Percentiles rank a stretch among this genome's conserved stretches.
Conservation (phyloP, 148 eudicot species). For the Vaccinium corymbosum region DNA sequence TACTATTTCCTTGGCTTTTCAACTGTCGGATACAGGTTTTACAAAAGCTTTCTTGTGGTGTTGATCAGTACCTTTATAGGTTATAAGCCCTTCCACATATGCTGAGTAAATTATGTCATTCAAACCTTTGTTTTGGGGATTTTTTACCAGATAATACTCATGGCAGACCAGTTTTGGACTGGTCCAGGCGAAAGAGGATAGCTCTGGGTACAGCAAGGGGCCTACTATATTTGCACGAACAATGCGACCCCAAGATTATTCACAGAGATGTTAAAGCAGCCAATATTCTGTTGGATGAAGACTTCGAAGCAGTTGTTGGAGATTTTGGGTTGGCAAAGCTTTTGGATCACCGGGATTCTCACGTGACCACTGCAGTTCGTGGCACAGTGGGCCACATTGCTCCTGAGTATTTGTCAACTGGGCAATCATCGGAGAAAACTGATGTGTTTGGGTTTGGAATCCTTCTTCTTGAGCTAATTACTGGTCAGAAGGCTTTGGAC, state of each 20-base stretch:
- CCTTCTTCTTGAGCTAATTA: constrained; percentile 84
- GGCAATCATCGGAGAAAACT: constrained; percentile 95
- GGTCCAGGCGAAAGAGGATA: constrained; percentile 77
- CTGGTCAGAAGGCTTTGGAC: constrained; percentile 84
- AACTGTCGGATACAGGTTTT: neutral
- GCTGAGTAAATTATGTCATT: neutral
- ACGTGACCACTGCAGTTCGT: constrained; percentile 89
- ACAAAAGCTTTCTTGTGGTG: neutral
- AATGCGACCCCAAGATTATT: constrained; percentile 86
- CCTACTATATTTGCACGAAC: constrained; percentile 79
- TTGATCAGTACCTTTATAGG: neutral
- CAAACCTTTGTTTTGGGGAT: too few relatives aligned
- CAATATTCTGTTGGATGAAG: constrained; percentile 83
- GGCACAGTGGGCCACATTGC: constrained; percentile 98
- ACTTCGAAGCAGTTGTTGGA: constrained; percentile 95
- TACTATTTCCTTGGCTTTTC: neutral
- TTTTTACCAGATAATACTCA: constrained; percentile 49
- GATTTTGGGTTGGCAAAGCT: constrained; percentile 94
- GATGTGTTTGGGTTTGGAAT: constrained; percentile 95
- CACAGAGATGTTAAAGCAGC: constrained; percentile 98
- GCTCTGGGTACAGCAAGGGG: constrained; percentile 94
- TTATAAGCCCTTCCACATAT: neutral
- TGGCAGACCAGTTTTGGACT: constrained; percentile 74
- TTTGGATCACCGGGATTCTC: constrained; percentile 81
- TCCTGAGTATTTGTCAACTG: constrained; percentile 84